Percentiles rank a stretch among this genome's conserved stretches.
These are phyloP conservation scores for Candida glucosophila DNA, from an alignment of 1,139 yeast species.

Conservation along the genomic window DNA sequence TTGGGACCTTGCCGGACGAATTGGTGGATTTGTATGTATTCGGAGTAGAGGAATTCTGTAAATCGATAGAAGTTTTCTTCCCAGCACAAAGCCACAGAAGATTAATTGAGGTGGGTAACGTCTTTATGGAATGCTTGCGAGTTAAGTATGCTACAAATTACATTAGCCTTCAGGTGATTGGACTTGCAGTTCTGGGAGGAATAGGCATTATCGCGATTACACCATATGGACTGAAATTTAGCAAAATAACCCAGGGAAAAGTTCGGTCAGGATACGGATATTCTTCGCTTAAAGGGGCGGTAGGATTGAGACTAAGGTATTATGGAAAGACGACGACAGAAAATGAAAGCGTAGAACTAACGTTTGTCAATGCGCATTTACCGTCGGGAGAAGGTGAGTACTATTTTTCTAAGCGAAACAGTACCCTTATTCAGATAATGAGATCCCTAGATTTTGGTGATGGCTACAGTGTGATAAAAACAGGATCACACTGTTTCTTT, in stretches of 20 bases:
- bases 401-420: constrained; percentile 41
- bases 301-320: constrained; percentile 44
- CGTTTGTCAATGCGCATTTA: constrained; percentile 65
- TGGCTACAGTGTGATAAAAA: constrained; percentile 49
- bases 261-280: constrained; percentile 49
- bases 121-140: constrained; percentile 32
- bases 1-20: constrained; percentile 20
- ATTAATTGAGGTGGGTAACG: constrained; percentile 31
- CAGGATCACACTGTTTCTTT: constrained; percentile 53
- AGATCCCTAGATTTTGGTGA: constrained; percentile 52
- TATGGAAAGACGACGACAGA: constrained; percentile 8
- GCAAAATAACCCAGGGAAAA: constrained; percentile 18
- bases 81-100: constrained; percentile 26
- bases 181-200: constrained; percentile 51
- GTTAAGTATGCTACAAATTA: constrained; percentile 18
- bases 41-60: constrained; percentile 70
- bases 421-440: constrained; percentile 41
- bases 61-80: constrained; percentile 56
- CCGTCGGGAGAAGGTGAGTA: constrained; percentile 66
- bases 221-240: constrained; percentile 29
- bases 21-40: constrained; percentile 47
- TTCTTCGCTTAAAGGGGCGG: constrained; percentile 71
- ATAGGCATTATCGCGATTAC: constrained; percentile 52
- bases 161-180: constrained; percentile 35
- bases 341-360: constrained; percentile 26